Conservation (phyloP, 202 grass and related monocot species). For the Setaria italica region DNA sequence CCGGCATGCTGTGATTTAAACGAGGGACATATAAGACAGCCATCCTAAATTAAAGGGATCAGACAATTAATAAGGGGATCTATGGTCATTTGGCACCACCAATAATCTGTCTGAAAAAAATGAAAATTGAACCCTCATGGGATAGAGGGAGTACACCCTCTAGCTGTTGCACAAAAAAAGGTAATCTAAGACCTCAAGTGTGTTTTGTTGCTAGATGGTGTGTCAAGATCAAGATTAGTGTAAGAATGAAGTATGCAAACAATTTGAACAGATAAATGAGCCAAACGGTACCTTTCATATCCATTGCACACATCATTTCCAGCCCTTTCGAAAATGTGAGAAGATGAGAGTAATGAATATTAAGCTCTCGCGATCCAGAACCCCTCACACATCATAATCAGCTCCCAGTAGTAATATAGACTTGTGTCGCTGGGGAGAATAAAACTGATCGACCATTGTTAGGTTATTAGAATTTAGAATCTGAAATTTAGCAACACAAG, state of each 20-base stretch:
- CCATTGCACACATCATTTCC: background rate
- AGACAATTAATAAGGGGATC: too few species aligned
- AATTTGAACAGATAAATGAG: background rate
- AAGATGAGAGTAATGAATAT: background rate
- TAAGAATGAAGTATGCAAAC: background rate
- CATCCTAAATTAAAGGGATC: too few species aligned
- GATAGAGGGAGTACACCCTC: too few species aligned
- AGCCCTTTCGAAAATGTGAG: background rate
- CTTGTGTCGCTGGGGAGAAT: background rate
- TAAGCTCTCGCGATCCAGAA: background rate
- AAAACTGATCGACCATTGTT: background rate
- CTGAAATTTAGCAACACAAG: background rate
- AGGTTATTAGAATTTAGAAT: background rate
- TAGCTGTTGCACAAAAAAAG: too few species aligned
- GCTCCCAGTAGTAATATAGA: background rate
- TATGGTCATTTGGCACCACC: too few species aligned
- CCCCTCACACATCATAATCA: background rate
- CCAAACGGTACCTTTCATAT: background rate
- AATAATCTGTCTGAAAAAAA: too few species aligned
- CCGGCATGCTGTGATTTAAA: too few species aligned
- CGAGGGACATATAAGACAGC: too few species aligned
- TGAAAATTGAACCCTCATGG: too few species aligned
- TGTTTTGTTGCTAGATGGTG: background rate
- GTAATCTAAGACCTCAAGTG: too few species aligned
- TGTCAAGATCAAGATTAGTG: background rate